Evolutionary conservation across 179 eudicot species (phyloP), one percentile per base, ranked within the genome.

Genomic region (Spinacia oleracea): DNA sequence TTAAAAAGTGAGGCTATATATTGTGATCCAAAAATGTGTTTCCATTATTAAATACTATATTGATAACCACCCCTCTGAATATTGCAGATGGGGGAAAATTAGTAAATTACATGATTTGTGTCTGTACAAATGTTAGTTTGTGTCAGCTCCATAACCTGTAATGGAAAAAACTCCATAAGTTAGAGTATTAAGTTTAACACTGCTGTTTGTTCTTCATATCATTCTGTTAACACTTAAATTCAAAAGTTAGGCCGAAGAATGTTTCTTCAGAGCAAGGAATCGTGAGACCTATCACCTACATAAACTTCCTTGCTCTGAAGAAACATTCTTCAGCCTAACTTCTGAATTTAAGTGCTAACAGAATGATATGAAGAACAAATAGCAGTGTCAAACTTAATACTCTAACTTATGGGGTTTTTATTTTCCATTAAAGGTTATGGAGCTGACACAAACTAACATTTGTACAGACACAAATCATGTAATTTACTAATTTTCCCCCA

Each of bases 221-320:
- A 15, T 38, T 18, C 3, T 42, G 11, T 35, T 48, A 76, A 50
- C 50, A 72, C 27, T 64, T 69, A 12, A 76, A 66, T 53, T 45
- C 53, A 70, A 77, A 81, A 53, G 80, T 78, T 31, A 83, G 76
- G 15, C 64, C 35, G 21, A 72, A 64, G 70, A 85, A 85, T 34
- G 68, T 59, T 59, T 85, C 85, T 69, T 82, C 77, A 6, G 67
- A 27, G 67, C 87, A 85, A 66, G 85, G 83, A 48, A 85, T 85
- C 1, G 82, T 85, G 45, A 82, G 80, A 45, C 78, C 85, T 27
- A n/a, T n/a, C n/a, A n/a, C n/a, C n/a, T n/a, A n/a, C n/a, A n/a
- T n/a, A n/a, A n/a, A n/a, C n/a, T 85, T 48, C 83, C 85, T 66
- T 85, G 87, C 67, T 27, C 67, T 6, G 77, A 82, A 69, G 85